Evolutionary conservation across 2,329 filamentous ascomycete species (phyloP), one percentile per base, ranked within the genome.

Genomic region (Dothistroma pini): DNA sequence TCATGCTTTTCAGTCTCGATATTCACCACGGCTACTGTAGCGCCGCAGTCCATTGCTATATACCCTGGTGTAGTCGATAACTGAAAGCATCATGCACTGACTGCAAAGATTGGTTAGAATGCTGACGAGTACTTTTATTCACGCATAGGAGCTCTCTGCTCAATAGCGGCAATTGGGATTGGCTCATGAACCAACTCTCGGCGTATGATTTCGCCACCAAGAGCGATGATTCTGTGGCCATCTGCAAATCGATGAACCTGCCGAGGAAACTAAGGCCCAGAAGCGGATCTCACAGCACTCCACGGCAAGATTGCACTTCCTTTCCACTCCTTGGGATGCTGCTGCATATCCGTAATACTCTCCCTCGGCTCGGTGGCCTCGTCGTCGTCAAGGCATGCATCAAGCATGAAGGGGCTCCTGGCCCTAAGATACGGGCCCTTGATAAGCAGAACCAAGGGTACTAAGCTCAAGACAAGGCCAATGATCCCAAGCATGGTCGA

Each of bases 401-500:
- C 68, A 25, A 66, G 57, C 68, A 71, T 70, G 54, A 71, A 71
- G 19, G 69, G 69, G 53, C 68, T 72, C 25, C 66, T 62, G 10
- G 61, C 64, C 49, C 73, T 54, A 14, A 74, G 68, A 11, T 53
- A 54, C 44, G 57, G 59, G 0, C 74, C 75, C 59, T 68, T 70
- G 12, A 65, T 50, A 49, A 76, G 35, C 22, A 81, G 58, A 0
- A 78, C 70, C 9, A 81, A 66, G 0, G 79, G 80, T 38, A 75
- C 75, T 50, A 71, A 74, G 56, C 74, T 77, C 35, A 81, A 65
- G 1, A 66, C 65, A 41, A 81, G 59, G 2, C 75, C 77, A 1
- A 79, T 52, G 22, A 80, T 78, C 0, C 74, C 79, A 16, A 81
- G 63, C 38, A 81, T 60, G 32, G 71, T 76, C 56, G 77, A 78